Conservation (phyloP, 169 alveolate species). For the Cryptosporidium sp. region DNA sequence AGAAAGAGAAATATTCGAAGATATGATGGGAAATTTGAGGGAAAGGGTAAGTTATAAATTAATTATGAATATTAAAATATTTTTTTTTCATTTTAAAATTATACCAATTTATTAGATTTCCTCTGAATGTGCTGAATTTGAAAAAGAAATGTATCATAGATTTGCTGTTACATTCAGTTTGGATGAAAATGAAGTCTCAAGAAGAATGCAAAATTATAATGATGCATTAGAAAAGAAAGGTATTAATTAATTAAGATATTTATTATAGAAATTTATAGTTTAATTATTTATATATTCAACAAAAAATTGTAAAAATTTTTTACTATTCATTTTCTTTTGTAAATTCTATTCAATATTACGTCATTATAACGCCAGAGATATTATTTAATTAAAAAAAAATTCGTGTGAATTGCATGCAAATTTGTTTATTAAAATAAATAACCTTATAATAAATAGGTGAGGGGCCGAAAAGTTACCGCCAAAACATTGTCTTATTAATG, state of each 20-base stretch:
- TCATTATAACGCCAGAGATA: background rate
- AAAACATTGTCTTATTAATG: background rate
- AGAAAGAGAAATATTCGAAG: constrained; percentile 70
- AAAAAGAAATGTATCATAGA: constrained; percentile 58
- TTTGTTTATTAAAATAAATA: no score
- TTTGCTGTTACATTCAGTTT: constrained; percentile 68
- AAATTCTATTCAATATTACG: background rate
- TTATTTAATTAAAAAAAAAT: no score
- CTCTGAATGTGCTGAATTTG: constrained; percentile 60
- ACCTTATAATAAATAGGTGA: background rate
- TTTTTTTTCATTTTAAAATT: background rate
- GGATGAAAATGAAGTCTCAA: constrained; percentile 69
- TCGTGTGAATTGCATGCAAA: background rate
- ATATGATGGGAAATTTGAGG: constrained; percentile 40
- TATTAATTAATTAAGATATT: background rate
- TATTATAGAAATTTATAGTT: background rate
- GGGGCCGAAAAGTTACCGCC: background rate
- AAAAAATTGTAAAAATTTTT: no score
- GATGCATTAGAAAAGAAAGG: constrained; percentile 18
- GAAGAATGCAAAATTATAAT: constrained; percentile 42
- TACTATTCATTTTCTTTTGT: no score
- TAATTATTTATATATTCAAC: no score
- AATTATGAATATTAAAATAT: background rate
- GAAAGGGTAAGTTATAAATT: constrained; percentile 56
- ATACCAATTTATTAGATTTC: constrained; percentile 29